Evolutionary conservation across 1,139 yeast species (phyloP), one percentile per base, ranked within the genome.

Genomic region (Pichia sp.): DNA sequence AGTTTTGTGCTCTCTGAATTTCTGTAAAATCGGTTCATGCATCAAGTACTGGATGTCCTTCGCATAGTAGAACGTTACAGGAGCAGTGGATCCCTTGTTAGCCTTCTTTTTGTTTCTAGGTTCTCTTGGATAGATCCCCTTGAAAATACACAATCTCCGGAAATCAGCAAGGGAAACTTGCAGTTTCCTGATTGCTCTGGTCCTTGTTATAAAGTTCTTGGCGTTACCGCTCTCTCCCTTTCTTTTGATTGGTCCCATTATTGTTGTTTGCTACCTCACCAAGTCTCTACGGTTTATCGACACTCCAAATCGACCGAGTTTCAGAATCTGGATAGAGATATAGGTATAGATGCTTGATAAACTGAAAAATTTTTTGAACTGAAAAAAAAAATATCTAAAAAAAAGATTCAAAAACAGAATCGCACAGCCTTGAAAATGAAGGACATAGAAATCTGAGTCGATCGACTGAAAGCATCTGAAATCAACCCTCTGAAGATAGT

Each of bases 151-250:
- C 67, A 93, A 80, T 68, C 98, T 83, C 75, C 99, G 87, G 81
- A 93, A 93, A 74, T 93, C 99, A n/a, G 98, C 97, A 58, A 95
- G 78, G 2, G 98, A 87, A 49, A 95, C 87, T 73, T 93, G 99
- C 60, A 93, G 77, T 71, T 86, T 90, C 72, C 87, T 86, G 57
- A 93, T 88, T 5, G 99, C 99, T 72, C 90, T 97, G 1, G 97
- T 87, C 74, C 99, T 82, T 57, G 98, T 92, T 68, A 93, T 81
- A 75, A 85, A 93, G 74, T 90, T 89, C 74, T 85, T 87, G 60
- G 97, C 97, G 64, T 90, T 92, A 71, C 99, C 98, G 56, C 86
- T 74, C 58, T 87, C 80, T 62, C 91, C 89, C 76, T 80, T 91
- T 85, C 84, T 89, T 77, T 86, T 87, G 63, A 87, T 82, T 71